A percentile compares a stretch with the other conserved stretches of the same genome.
phyloP scores from a whole-genome alignment of 2,329 filamentous ascomycete species.

The Rutstroemia sydowiana region DNA sequence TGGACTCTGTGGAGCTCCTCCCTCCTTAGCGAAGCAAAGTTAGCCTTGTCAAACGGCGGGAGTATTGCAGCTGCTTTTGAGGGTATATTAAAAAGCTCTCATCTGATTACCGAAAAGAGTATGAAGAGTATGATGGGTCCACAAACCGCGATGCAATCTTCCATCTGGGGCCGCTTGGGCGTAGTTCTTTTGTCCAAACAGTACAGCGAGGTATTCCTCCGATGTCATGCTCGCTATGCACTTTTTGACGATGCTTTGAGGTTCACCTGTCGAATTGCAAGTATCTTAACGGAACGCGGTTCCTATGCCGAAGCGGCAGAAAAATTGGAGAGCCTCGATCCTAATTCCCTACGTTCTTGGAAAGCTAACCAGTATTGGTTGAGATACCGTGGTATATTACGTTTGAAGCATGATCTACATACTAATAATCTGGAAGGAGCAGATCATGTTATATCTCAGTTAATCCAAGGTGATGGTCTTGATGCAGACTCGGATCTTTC shows the following conservation, averaged over 20 bases:
- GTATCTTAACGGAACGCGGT: slow-evolving; percentile 58
- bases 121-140: slow-evolving; percentile 66
- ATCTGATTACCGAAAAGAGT: slow-evolving; percentile 71
- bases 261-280: slow-evolving; percentile 63
- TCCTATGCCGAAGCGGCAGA: slow-evolving; percentile 61
- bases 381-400: slow-evolving; percentile 59
- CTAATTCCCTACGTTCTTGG: slow-evolving; percentile 59
- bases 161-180: slow-evolving; percentile 72
- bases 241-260: slow-evolving; percentile 74
- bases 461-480: slow-evolving; percentile 35
- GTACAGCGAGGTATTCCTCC: slow-evolving; percentile 66
- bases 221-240: slow-evolving; percentile 57
- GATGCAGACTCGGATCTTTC: slow-evolving; percentile 51
- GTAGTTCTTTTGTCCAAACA: slow-evolving; percentile 46
- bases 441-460: slow-evolving; percentile 47
- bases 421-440: slow-evolving; percentile 49
- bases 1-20: slow-evolving; percentile 79
- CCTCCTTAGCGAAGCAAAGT: slow-evolving; percentile 76
- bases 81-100: slow-evolving; percentile 72
- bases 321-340: slow-evolving; percentile 51
- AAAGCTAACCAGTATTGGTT: slow-evolving; percentile 71
- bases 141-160: slow-evolving; percentile 63
- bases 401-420: slow-evolving; percentile 55
- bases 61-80: slow-evolving; percentile 60
- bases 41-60: slow-evolving; percentile 66